Conservation (phyloP, 2,329 filamentous ascomycete genomes). For the Seiridium unicorne region DNA sequence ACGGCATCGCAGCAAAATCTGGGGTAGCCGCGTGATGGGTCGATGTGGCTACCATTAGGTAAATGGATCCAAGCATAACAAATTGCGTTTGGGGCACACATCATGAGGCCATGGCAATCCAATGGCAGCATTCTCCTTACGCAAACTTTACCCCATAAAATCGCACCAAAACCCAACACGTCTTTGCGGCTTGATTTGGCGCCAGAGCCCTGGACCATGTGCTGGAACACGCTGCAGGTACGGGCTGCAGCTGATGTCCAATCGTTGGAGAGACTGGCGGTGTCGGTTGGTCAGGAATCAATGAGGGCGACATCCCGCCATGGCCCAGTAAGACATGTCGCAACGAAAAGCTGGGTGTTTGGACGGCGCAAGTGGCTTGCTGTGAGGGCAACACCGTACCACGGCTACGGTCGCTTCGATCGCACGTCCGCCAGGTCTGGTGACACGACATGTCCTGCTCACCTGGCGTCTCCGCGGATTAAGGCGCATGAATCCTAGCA, state of each 20-base stretch:
- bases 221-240: not conserved
- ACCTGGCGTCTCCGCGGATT: not conserved
- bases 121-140: conserved; percentile 1
- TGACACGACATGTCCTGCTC: not conserved
- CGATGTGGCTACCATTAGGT: conserved; percentile 12
- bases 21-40: conserved; percentile 14
- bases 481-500: not conserved
- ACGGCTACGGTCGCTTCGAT: not conserved
- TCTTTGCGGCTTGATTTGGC: not conserved
- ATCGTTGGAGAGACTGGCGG: not conserved
- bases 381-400: not conserved
- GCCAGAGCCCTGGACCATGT: not conserved
- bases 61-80: conserved; percentile 1
- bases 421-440: not conserved
- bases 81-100: conserved; percentile 2
- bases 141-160: conserved; percentile 12
- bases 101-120: conserved; percentile 6
- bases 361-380: not conserved
- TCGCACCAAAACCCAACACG: too few species aligned
- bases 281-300: not conserved
- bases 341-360: not conserved
- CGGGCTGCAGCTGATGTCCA: not conserved
- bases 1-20: conserved; percentile 13
- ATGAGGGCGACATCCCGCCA: not conserved
- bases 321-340: not conserved